phyloP scores from a whole-genome alignment of 805 yeast genomes.

The Candida hungchunana region DNA sequence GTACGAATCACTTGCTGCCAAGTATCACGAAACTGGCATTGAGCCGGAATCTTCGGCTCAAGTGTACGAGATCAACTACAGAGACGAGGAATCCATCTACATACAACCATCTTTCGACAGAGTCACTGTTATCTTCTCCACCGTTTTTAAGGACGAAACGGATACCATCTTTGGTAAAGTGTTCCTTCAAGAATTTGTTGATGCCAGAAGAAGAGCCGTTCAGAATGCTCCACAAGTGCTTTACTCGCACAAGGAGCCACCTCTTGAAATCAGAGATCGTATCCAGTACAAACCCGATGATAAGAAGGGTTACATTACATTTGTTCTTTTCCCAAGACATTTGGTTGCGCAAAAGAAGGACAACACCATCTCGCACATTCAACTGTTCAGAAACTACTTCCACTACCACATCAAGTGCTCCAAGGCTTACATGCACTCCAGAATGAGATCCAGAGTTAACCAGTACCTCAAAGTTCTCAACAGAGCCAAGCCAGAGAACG shows the following conservation, averaged over 20 bases:
- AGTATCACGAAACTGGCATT: conserved; percentile 27
- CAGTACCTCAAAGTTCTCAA: conserved; percentile 93
- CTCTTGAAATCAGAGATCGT: conserved; percentile 67
- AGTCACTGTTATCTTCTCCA: conserved; percentile 93
- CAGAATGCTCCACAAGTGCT: conserved; percentile 98
- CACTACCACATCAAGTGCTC: conserved; percentile 98
- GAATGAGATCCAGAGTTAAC: conserved; percentile 95
- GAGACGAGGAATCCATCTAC: conserved; percentile 90
- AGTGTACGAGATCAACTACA: conserved; percentile 56
- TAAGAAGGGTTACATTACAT: conserved; percentile 53
- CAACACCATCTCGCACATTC: conserved; percentile 86
- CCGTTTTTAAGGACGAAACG: conserved; percentile 93
- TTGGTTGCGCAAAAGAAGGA: conserved; percentile 64
- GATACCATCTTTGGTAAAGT: conserved; percentile 89
- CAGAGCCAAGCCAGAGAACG: conserved; percentile 93
- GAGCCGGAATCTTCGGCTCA: conserved; percentile 23
- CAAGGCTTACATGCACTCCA: conserved; percentile 95
- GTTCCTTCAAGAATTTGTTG: conserved; percentile 89
- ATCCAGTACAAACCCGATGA: conserved; percentile 37
- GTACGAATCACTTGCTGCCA: conserved; percentile 55
- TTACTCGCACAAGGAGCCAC: conserved; percentile 87
- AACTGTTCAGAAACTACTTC: conserved; percentile 91
- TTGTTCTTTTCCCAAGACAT: conserved; percentile 82
- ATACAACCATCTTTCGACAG: conserved; percentile 92
- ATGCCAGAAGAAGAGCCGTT: conserved; percentile 90